Percentiles rank a stretch among this genome's conserved stretches.
These are phyloP conservation scores for Linanthus parryae DNA, from an alignment of 148 eudicot genomes.

Conservation along the genomic window DNA sequence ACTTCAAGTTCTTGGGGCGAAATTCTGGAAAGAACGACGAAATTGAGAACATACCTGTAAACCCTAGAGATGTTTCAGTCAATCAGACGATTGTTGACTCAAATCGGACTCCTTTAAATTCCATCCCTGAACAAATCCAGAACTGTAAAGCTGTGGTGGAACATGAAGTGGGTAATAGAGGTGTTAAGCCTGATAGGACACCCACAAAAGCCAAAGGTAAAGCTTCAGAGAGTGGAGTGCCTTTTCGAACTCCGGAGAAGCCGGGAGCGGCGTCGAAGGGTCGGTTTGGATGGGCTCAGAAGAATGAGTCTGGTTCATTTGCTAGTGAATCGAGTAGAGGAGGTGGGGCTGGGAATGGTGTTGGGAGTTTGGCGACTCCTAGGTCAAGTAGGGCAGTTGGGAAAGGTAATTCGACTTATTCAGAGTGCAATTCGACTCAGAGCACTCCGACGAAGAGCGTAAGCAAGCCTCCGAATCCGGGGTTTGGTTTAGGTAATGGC, in stretches of 20 bases:
- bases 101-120: constrained; percentile 44
- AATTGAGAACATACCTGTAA: constrained; percentile 57
- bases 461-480: constrained; percentile 65
- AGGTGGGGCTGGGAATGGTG: constrained; percentile 8
- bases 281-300: constrained; percentile 54
- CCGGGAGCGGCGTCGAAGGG: constrained; percentile 29
- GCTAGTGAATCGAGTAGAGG: too few relatives aligned
- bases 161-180: constrained; percentile 29
- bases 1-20: constrained; percentile 43
- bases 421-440: constrained; percentile 51
- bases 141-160: constrained; percentile 23
- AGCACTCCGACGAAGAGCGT: constrained; percentile 88
- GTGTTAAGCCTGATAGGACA: constrained; percentile 39
- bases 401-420: constrained; percentile 29
- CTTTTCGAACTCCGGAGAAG: constrained; percentile 68
- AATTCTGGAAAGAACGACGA: constrained; percentile 35
- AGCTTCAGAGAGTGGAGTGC: constrained; percentile 19
- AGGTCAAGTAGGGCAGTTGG: constrained; percentile 29
- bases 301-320: constrained; percentile 24
- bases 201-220: constrained; percentile 57
- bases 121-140: constrained; percentile 43
- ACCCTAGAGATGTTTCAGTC: constrained; percentile 29
- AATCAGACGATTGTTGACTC: constrained; percentile 23
- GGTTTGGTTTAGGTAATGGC: constrained; percentile 38
- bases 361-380: constrained; percentile 39